Evolutionary conservation across 2,329 filamentous ascomycete genomes (phyloP).

Genomic region (Fusarium nygamai): DNA sequence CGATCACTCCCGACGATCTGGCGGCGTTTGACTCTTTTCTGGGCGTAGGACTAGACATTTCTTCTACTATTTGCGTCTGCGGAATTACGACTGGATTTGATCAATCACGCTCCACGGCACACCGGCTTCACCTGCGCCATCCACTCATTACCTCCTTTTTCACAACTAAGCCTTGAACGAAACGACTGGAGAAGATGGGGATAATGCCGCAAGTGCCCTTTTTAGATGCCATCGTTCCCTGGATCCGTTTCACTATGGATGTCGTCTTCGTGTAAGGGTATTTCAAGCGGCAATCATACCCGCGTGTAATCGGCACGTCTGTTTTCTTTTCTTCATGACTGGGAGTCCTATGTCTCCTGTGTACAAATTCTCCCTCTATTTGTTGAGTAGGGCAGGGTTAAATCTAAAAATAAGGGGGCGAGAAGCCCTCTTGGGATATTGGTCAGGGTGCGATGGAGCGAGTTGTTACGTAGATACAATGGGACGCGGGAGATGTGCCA

Average conservation of each 20-base stretch:
- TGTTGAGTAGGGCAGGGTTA: slow-evolving; percentile 5
- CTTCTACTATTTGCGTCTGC: slow-evolving; percentile 41
- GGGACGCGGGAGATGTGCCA: slow-evolving; percentile 14
- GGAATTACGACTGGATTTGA: slow-evolving; percentile 47
- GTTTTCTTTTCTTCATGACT: slow-evolving; percentile 35
- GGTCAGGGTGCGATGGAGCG: slow-evolving; percentile 29
- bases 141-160: slow-evolving; percentile 51
- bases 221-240: slow-evolving; percentile 11
- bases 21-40: slow-evolving; percentile 51
- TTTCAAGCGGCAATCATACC: slow-evolving; percentile 23
- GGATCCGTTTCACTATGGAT: not conserved
- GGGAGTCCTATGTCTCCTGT: slow-evolving; percentile 37
- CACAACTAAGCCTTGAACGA: slow-evolving; percentile 42
- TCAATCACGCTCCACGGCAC: slow-evolving; percentile 41
- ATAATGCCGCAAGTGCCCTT: slow-evolving; percentile 24
- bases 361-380: slow-evolving; percentile 34
- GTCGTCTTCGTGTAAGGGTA: slow-evolving; percentile 11
- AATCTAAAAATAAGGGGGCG: slow-evolving; percentile 35
- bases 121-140: slow-evolving; percentile 50
- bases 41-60: slow-evolving; percentile 51
- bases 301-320: slow-evolving; percentile 37
- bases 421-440: slow-evolving; percentile 36
- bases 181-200: slow-evolving; percentile 40
- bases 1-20: slow-evolving; percentile 46
- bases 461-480: slow-evolving; percentile 29